These are phyloP conservation scores for Phanerochaete sordida DNA, from an alignment of 768 basidiomycete genomes.

Conservation along the genomic window DNA sequence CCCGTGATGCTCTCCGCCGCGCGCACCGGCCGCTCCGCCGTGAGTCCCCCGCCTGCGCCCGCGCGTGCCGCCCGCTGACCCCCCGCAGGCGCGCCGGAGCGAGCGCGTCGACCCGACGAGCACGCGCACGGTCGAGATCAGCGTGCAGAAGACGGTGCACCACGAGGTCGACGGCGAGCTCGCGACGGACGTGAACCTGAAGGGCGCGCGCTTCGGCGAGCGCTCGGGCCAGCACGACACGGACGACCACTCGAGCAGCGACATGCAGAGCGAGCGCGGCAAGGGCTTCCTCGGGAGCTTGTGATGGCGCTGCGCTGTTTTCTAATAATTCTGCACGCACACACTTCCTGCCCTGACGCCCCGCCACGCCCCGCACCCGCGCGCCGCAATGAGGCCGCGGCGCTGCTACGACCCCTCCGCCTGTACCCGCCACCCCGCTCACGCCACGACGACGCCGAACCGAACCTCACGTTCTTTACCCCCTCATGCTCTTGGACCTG, in stretches of 20 bases:
- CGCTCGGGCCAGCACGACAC: neutral
- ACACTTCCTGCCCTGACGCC: no score
- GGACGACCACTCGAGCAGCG: neutral
- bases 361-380: no score
- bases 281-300: neutral
- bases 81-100: neutral
- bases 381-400: no score
- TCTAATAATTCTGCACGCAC: neutral
- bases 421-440: neutral
- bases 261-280: neutral
- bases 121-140: slow-evolving; percentile 9
- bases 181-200: neutral
- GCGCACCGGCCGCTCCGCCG: neutral
- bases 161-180: slow-evolving; percentile 4
- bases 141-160: slow-evolving; percentile 10
- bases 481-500: neutral
- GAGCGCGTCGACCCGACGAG: neutral
- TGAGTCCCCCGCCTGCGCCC: neutral
- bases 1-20: slow-evolving; percentile 5
- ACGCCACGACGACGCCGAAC: neutral
- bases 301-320: neutral
- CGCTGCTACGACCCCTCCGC: neutral
- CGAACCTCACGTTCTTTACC: neutral
- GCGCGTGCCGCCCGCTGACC: neutral
- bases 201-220: neutral